Percentiles rank a stretch among this genome's conserved stretches.
Evolutionary conservation across 192 early-diverging fungal species (phyloP).

Genomic region (Linderina pennispora): DNA sequence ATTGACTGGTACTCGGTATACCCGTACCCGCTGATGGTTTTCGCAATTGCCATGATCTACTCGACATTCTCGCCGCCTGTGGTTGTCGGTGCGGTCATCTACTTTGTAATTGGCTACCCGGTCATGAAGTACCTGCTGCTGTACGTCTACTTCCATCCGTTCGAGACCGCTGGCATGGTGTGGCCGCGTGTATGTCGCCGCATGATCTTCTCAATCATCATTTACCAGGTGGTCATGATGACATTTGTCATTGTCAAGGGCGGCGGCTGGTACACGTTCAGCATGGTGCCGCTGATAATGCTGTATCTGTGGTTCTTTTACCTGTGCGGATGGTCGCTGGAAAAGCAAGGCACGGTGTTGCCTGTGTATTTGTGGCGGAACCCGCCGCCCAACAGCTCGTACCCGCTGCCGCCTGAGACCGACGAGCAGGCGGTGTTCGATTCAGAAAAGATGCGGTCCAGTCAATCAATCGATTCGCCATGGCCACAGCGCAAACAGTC

Average conservation of each 20-base stretch:
- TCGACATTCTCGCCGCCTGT: slow-evolving; percentile 71
- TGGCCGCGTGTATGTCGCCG: slow-evolving; percentile 71
- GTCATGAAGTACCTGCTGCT: slow-evolving; percentile 72
- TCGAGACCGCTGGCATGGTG: slow-evolving; percentile 59
- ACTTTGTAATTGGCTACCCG: slow-evolving; percentile 59
- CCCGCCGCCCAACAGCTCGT: slow-evolving; percentile 38
- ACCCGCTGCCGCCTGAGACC: slow-evolving; percentile 23
- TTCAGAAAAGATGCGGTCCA: too few species aligned
- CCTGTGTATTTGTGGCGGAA: slow-evolving; percentile 40
- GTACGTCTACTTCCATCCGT: slow-evolving; percentile 74
- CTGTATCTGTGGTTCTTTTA: slow-evolving; percentile 39
- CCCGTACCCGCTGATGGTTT: slow-evolving; percentile 63
- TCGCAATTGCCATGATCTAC: slow-evolving; percentile 69
- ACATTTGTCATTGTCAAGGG: slow-evolving; percentile 49
- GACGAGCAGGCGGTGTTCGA: not conserved
- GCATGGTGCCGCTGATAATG: slow-evolving; percentile 30
- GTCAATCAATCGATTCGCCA: too few species aligned
- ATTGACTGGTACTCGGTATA: slow-evolving; percentile 67
- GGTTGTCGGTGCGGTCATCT: slow-evolving; percentile 61
- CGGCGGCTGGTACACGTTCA: slow-evolving; percentile 41
- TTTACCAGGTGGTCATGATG: slow-evolving; percentile 60
- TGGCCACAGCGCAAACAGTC: too few species aligned
- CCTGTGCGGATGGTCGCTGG: slow-evolving; percentile 29
- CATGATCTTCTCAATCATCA: slow-evolving; percentile 57
- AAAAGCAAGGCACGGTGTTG: slow-evolving; percentile 31